These are phyloP conservation scores for Inga leiocalycina DNA, from an alignment of 306 rosid genomes.

Conservation along the genomic window DNA sequence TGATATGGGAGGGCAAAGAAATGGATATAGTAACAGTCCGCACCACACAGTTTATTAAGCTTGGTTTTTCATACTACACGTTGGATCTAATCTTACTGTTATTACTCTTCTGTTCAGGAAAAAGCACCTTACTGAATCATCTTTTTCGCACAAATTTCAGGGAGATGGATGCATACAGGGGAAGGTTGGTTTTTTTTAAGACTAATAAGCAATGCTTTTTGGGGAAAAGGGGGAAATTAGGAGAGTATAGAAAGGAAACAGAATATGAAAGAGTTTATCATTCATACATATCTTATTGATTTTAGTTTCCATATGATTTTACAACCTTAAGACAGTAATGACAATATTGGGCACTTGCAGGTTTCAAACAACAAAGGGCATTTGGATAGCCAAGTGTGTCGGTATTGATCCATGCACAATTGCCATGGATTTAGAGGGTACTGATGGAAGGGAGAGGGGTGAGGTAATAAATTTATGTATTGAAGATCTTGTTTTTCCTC, in stretches of 20 bases:
- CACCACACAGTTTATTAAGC: background rate
- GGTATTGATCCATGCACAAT: slow-evolving; percentile 87
- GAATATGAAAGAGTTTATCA: background rate
- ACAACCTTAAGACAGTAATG: background rate
- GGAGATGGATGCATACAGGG: slow-evolving; percentile 94
- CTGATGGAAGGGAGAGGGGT: slow-evolving; percentile 98
- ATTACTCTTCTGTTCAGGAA: slow-evolving; percentile 57
- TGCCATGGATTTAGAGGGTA: slow-evolving; percentile 99
- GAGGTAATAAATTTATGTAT: slow-evolving; percentile 62
- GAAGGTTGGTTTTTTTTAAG: slow-evolving; percentile 59
- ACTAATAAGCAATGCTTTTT: background rate
- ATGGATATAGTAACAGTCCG: background rate
- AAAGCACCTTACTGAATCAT: slow-evolving; percentile 88
- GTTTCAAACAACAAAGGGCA: slow-evolving; percentile 90
- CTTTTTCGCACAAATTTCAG: slow-evolving; percentile 78
- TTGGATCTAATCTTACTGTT: slow-evolving; percentile 22
- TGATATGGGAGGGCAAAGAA: background rate
- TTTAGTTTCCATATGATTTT: background rate
- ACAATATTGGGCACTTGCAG: slow-evolving; percentile 43
- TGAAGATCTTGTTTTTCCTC: slow-evolving; percentile 4
- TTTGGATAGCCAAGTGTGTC: slow-evolving; percentile 86
- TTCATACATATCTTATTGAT: background rate
- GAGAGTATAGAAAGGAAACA: background rate
- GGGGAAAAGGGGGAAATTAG: background rate
- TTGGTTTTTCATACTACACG: background rate